Evolutionary conservation across 108 stramenopile genomes (phyloP).

Genomic region (Pseudonitzschia pungens): DNA sequence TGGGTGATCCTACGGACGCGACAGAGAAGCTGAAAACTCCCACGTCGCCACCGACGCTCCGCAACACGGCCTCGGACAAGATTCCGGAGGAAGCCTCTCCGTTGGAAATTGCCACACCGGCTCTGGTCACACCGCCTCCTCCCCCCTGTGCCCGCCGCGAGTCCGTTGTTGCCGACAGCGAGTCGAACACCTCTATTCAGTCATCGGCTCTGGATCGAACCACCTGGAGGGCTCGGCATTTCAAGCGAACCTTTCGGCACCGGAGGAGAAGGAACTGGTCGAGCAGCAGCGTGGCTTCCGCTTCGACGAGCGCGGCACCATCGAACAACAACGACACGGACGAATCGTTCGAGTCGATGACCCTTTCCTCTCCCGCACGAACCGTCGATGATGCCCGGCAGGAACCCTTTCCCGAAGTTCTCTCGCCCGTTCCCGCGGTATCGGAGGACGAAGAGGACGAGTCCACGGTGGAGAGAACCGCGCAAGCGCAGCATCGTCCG

Average conservation of each 20-base stretch:
- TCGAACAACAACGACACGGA: neutral
- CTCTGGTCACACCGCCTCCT: neutral
- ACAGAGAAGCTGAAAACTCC: no score
- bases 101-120: no score
- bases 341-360: neutral
- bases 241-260: constrained; percentile 9
- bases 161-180: neutral
- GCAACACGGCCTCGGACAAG: no score
- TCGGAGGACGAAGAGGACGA: neutral
- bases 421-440: no score
- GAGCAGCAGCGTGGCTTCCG: neutral
- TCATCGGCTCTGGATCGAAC: neutral
- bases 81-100: no score
- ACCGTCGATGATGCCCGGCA: no score
- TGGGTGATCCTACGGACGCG: no score
- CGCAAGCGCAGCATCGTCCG: neutral
- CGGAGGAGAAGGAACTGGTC: neutral
- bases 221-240: constrained; percentile 3
- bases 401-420: no score
- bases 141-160: neutral
- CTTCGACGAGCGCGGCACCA: neutral
- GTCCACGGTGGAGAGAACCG: neutral
- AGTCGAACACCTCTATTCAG: neutral
- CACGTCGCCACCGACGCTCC: no score
- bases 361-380: no score